A percentile compares a stretch with the other conserved stretches of the same genome.
Evolutionary conservation across 2,329 filamentous ascomycete species (phyloP).

Genomic region (Epichloe elymi): DNA sequence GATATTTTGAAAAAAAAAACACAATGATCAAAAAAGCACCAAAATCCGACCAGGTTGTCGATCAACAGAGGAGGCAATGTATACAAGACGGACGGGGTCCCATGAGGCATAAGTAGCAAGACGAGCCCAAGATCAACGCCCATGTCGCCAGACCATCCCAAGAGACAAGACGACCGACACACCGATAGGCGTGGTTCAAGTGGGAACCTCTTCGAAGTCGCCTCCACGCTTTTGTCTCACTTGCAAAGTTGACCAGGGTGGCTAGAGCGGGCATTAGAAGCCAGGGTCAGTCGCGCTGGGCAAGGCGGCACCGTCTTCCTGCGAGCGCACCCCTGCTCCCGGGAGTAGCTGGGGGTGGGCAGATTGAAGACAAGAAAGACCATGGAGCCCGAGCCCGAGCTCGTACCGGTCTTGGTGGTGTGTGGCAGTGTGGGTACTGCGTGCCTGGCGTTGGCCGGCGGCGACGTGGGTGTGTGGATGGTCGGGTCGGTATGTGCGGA

Average conservation of each 20-base stretch:
- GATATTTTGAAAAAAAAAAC: slow-evolving; percentile 23
- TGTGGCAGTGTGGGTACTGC: slow-evolving; percentile 1
- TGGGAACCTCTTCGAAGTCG: slow-evolving; percentile 9
- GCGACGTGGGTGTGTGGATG: slow-evolving; percentile 3
- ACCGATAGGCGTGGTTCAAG: slow-evolving; percentile 9
- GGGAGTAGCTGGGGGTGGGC: slow-evolving; percentile 5
- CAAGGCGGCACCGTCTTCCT: slow-evolving; percentile 7
- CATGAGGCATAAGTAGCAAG: slow-evolving; percentile 35
- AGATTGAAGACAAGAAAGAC: slow-evolving; percentile 6
- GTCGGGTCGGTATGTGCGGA: not conserved
- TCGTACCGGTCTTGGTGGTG: slow-evolving; percentile 3
- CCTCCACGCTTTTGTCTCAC: slow-evolving; percentile 35
- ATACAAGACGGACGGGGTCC: slow-evolving; percentile 23
- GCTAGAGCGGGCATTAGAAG: slow-evolving; percentile 9
- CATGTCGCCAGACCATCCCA: slow-evolving; percentile 11
- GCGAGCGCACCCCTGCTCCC: slow-evolving; percentile 2
- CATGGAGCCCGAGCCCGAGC: slow-evolving; percentile 7
- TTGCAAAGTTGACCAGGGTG: slow-evolving; percentile 28
- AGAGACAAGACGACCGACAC: slow-evolving; percentile 5
- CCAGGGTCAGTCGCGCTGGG: slow-evolving; percentile 8
- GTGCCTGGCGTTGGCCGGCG: slow-evolving; percentile 4
- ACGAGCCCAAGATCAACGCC: slow-evolving; percentile 27
- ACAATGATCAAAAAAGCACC: slow-evolving; percentile 28
- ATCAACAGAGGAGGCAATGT: slow-evolving; percentile 26
- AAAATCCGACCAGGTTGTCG: slow-evolving; percentile 34